These are phyloP conservation scores for Trichopus zeylanicus DNA, from an alignment of 116 monocot genomes.

Conservation along the genomic window DNA sequence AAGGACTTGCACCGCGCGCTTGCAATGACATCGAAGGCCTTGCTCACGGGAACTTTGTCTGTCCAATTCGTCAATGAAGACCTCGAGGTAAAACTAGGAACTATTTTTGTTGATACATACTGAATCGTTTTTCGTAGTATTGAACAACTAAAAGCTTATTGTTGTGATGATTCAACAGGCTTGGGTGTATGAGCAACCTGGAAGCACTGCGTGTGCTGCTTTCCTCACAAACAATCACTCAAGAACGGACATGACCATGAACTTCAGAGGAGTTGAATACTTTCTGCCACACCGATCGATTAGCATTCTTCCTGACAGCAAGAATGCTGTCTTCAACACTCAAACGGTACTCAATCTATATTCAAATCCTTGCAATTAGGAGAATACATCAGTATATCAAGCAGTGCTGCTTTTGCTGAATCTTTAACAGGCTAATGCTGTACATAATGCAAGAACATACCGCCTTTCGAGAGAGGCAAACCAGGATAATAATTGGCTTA, in stretches of 20 bases:
- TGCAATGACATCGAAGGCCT: slow-evolving; percentile 36
- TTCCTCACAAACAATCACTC: slow-evolving; percentile 63
- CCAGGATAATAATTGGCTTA: slow-evolving; percentile 41
- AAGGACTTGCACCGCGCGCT: slow-evolving; percentile 64
- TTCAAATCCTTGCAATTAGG: too few relatives aligned
- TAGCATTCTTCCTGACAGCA: slow-evolving; percentile 75
- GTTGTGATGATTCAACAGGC: slow-evolving; percentile 18
- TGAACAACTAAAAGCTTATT: too few relatives aligned
- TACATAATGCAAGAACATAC: slow-evolving; percentile 79
- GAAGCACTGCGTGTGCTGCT: slow-evolving; percentile 42
- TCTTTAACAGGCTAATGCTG: slow-evolving; percentile 47
- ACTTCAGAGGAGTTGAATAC: slow-evolving; percentile 53
- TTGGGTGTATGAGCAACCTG: slow-evolving; percentile 37
- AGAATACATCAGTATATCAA: too few relatives aligned
- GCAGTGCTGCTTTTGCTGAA: too few relatives aligned
- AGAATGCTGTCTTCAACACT: slow-evolving; percentile 73
- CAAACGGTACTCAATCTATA: slow-evolving; percentile 32
- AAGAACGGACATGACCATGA: slow-evolving; percentile 32
- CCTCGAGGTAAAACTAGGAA: slow-evolving; percentile 48
- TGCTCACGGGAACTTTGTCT: slow-evolving; percentile 45
- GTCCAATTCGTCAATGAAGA: slow-evolving; percentile 23
- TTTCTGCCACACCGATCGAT: slow-evolving; percentile 73
- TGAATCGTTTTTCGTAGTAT: too few relatives aligned
- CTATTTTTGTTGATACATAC: not conserved
- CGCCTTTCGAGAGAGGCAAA: slow-evolving; percentile 22